Conservation (phyloP, 257 asterid species). For the Misopates orontium region DNA sequence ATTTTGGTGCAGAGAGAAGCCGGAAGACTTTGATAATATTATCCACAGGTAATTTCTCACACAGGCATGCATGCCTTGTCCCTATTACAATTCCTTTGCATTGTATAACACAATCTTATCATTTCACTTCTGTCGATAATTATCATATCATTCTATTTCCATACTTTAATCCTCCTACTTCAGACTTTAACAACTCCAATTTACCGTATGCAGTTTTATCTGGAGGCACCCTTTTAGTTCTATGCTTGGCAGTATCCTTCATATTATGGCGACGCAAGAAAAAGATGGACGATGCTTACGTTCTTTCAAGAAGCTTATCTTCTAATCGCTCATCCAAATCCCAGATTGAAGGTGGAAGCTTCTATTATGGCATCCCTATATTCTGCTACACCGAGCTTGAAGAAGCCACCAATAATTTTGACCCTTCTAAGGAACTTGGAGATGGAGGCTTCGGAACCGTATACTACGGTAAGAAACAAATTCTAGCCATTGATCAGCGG, state of each 20-base stretch:
- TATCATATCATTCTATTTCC: background rate
- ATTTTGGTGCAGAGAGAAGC: slow-evolving; percentile 26
- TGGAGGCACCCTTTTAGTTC: slow-evolving; percentile 29
- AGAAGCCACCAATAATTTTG: slow-evolving; percentile 58
- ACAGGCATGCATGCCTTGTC: too few species aligned
- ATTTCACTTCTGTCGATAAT: background rate
- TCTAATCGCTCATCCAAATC: slow-evolving; percentile 30
- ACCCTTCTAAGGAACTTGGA: slow-evolving; percentile 64
- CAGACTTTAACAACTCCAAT: background rate
- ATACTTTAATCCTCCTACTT: background rate
- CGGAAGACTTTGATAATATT: slow-evolving; percentile 10
- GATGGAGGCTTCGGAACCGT: slow-evolving; percentile 88
- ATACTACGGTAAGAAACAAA: slow-evolving; percentile 54
- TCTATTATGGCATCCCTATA: slow-evolving; percentile 36
- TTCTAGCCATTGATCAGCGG: background rate
- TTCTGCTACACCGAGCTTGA: slow-evolving; percentile 64
- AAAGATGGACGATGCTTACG: slow-evolving; percentile 1
- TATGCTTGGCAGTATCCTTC: slow-evolving; percentile 7
- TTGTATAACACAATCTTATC: too few species aligned
- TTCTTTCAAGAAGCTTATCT: slow-evolving; percentile 19
- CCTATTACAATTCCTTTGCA: too few species aligned
- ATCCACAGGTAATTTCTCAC: slow-evolving; percentile 29
- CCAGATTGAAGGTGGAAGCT: slow-evolving; percentile 33
- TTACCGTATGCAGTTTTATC: slow-evolving; percentile 28
- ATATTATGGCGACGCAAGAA: slow-evolving; percentile 30